A percentile compares a stretch with the other conserved stretches of the same genome.
Evolutionary conservation across 2,329 filamentous ascomycete species (phyloP).

Genomic region (Claviceps maximensis): DNA sequence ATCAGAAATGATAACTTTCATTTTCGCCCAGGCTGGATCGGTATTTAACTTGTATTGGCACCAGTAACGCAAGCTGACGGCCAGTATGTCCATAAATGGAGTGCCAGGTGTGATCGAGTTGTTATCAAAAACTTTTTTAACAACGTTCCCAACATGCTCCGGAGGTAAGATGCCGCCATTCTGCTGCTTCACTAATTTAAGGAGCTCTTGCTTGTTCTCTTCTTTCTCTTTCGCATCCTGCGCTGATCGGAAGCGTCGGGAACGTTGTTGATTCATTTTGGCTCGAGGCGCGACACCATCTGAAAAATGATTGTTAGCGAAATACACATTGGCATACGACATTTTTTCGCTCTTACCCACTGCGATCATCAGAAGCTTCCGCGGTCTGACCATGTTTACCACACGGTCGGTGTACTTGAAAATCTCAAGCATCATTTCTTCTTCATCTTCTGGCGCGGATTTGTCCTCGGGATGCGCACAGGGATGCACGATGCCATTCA

Average conservation of each 20-base stretch:
- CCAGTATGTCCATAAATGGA: conserved; percentile 96
- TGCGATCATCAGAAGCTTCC: conserved; percentile 94
- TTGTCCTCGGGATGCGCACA: conserved; percentile 95
- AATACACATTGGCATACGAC: not conserved
- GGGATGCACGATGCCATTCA: conserved; percentile 99
- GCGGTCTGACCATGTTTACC: conserved; percentile 94
- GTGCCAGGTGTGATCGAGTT: conserved; percentile 87
- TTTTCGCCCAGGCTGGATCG: conserved; percentile 85
- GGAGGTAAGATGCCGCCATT: conserved; percentile 51
- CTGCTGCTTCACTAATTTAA: conserved; percentile 72
- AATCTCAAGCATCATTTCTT: conserved; percentile 98
- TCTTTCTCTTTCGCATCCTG: conserved; percentile 93
- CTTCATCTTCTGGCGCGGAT: conserved; percentile 81
- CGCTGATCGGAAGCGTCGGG: conserved; percentile 84
- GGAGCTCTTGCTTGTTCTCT: conserved; percentile 75
- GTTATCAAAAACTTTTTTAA: conserved; percentile 87
- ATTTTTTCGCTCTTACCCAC: conserved; percentile 49
- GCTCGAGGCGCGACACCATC: conserved; percentile 95
- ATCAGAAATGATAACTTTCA: conserved; percentile 98
- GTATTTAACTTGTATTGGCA: conserved; percentile 95
- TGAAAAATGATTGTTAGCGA: conserved; percentile 23
- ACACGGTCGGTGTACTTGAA: conserved; percentile 99
- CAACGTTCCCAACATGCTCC: conserved; percentile 45
- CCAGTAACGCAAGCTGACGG: conserved; percentile 86
- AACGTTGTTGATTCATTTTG: conserved; percentile 99